These are phyloP conservation scores for Vaccinium darrowii DNA, from an alignment of 148 eudicot genomes.

Conservation along the genomic window DNA sequence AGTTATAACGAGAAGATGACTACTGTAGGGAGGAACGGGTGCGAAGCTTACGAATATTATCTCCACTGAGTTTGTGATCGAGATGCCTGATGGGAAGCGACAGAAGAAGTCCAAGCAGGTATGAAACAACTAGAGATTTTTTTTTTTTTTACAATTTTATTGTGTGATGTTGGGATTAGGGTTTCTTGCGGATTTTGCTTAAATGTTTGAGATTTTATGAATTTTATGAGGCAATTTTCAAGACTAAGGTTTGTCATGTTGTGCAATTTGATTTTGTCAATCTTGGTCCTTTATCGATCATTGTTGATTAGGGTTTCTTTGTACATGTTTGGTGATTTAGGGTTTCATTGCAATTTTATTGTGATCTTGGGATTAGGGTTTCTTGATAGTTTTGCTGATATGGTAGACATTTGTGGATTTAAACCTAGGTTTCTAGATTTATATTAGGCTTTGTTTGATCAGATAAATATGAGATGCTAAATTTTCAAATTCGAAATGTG, in stretches of 20 bases:
- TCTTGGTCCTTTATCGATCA: too few relatives aligned
- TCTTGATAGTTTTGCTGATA: too few relatives aligned
- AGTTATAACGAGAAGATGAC: slow-evolving; percentile 84
- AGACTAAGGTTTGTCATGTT: too few relatives aligned
- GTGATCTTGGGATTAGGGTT: not conserved
- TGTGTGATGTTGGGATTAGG: too few relatives aligned
- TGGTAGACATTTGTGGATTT: not conserved
- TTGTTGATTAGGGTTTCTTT: too few relatives aligned
- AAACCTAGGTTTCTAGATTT: too few relatives aligned
- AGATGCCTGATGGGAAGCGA: slow-evolving; percentile 89
- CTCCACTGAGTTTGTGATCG: slow-evolving; percentile 80
- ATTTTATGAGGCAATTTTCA: too few relatives aligned
- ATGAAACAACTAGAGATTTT: not conserved
- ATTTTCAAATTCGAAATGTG: not conserved
- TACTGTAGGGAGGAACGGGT: slow-evolving; percentile 96
- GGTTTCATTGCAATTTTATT: not conserved
- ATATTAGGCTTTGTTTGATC: not conserved
- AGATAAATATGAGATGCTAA: not conserved
- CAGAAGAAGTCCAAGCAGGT: slow-evolving; percentile 87
- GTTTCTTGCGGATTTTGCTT: too few relatives aligned
- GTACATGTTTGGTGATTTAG: not conserved
- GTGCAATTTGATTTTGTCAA: not conserved
- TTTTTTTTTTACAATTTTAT: not conserved
- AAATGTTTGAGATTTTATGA: too few relatives aligned
- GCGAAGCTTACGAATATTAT: slow-evolving; percentile 92